These are phyloP conservation scores for Jatropha podagrica DNA, from an alignment of 441 rosid species.

Conservation along the genomic window DNA sequence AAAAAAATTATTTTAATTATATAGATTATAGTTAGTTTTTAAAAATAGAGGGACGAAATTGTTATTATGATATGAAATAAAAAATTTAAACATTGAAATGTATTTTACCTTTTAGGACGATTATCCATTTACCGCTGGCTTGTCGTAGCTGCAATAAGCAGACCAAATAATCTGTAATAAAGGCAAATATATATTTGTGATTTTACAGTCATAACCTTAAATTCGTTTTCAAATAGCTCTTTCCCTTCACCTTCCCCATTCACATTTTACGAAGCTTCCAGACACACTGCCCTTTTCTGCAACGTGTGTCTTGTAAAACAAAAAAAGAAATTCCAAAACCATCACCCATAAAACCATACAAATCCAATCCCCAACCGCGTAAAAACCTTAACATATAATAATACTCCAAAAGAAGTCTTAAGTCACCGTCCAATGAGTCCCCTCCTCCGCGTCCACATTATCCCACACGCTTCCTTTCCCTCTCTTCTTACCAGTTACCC, in stretches of 20 bases:
- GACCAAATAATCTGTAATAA: no score
- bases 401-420: constrained; percentile 7
- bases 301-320: constrained; percentile 16
- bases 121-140: no score
- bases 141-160: no score
- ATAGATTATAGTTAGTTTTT: no score
- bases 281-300: neutral
- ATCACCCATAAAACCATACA: neutral
- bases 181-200: neutral
- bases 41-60: no score
- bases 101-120: no score
- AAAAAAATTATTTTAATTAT: no score
- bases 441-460: constrained; percentile 17
- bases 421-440: constrained; percentile 22
- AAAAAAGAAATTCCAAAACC: neutral
- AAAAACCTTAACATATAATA: neutral
- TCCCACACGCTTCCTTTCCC: constrained; percentile 23
- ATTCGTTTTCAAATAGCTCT: neutral
- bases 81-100: no score
- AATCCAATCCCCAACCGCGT: constrained; percentile 21
- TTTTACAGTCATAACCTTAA: neutral
- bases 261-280: constrained; percentile 3
- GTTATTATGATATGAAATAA: no score
- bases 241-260: neutral
- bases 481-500: no score